phyloP scores from a whole-genome alignment of 1,284 basidiomycete genomes.

The Trametes polyzona region DNA sequence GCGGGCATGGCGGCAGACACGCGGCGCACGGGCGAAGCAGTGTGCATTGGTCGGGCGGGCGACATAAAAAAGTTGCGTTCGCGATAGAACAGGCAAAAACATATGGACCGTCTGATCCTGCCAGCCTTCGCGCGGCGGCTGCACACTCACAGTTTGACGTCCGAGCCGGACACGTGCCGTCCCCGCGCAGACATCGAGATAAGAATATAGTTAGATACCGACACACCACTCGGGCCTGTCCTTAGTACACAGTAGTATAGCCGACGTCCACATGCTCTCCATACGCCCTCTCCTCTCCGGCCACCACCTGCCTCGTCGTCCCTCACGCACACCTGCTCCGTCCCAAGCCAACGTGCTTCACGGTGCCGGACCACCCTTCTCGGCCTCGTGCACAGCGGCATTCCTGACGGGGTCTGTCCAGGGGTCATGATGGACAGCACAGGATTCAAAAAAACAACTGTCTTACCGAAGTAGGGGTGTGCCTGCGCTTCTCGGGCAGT shows the following conservation, averaged over 20 bases:
- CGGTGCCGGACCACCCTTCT: slow-evolving; percentile 77
- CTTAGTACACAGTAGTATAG: slow-evolving; percentile 21
- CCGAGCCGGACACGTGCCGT: slow-evolving; percentile 16
- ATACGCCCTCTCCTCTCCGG: slow-evolving; percentile 15
- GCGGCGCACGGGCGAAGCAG: slow-evolving; percentile 22
- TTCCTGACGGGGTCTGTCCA: slow-evolving; percentile 63
- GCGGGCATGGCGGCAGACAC: slow-evolving; percentile 18
- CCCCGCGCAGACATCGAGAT: slow-evolving; percentile 16
- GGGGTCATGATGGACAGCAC: slow-evolving; percentile 24
- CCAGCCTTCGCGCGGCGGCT: slow-evolving; percentile 15
- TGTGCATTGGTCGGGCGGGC: slow-evolving; percentile 18
- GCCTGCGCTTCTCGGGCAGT: slow-evolving; percentile 91
- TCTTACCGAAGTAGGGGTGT: slow-evolving; percentile 86
- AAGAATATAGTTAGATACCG: slow-evolving; percentile 26
- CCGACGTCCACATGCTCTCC: slow-evolving; percentile 17
- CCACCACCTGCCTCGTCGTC: slow-evolving; percentile 9
- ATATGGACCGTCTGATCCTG: slow-evolving; percentile 25
- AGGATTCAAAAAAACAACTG: slow-evolving; percentile 13
- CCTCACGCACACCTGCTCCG: slow-evolving; percentile 5
- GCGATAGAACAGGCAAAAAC: slow-evolving; percentile 21
- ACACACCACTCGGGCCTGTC: slow-evolving; percentile 21
- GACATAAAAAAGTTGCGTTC: slow-evolving; percentile 5
- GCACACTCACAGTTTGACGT: slow-evolving; percentile 11
- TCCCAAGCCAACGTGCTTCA: slow-evolving; percentile 38
- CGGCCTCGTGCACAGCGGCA: slow-evolving; percentile 55